Evolutionary conservation across 176 grass and related monocot species (phyloP).

Genomic region (Carex cristatella): DNA sequence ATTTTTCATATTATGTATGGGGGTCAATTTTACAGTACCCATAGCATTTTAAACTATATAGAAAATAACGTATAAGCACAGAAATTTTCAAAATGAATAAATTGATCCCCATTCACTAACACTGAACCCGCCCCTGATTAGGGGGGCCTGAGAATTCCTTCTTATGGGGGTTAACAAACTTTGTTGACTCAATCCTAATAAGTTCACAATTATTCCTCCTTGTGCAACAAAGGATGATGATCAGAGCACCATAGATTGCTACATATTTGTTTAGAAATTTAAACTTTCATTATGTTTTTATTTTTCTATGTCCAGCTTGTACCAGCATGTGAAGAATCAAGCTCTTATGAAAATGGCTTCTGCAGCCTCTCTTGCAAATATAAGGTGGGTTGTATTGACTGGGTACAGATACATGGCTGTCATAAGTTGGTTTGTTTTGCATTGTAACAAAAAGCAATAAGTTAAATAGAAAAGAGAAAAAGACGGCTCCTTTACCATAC

Average conservation of each 20-base stretch:
- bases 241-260: background rate
- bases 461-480: background rate
- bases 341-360: slow-evolving; percentile 28
- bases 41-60: too few relatives aligned
- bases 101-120: too few relatives aligned
- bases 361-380: slow-evolving; percentile 78
- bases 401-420: background rate
- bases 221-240: background rate
- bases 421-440: background rate
- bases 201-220: background rate
- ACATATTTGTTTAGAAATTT: background rate
- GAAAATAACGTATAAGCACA: too few relatives aligned
- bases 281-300: background rate
- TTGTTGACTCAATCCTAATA: background rate
- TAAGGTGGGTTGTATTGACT: slow-evolving; percentile 51
- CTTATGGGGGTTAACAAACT: background rate
- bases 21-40: too few relatives aligned
- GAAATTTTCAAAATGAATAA: too few relatives aligned
- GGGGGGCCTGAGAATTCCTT: background rate
- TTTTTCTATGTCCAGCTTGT: slow-evolving; percentile 41
- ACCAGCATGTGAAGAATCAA: slow-evolving; percentile 36
- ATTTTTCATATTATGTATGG: too few relatives aligned
- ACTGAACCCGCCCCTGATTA: background rate
- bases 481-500: background rate
- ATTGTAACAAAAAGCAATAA: background rate